phyloP scores from a whole-genome alignment of 306 rosid genomes.

The Arachis stenosperma region DNA sequence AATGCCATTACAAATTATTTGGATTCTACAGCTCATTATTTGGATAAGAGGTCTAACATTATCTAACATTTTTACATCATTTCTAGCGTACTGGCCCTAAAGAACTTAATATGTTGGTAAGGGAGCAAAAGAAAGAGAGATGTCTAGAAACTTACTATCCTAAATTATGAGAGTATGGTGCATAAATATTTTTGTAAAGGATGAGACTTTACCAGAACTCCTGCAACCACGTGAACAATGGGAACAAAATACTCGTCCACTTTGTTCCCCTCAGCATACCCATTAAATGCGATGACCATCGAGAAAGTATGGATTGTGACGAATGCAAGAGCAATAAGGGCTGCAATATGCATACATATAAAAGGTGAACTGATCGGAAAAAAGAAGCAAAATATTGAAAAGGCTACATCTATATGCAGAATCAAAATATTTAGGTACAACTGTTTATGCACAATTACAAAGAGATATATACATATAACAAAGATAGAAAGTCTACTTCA shows the following conservation, averaged over 20 bases:
- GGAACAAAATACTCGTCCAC: constrained; percentile 85
- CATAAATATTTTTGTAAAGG: constrained; percentile 33
- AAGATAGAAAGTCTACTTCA: constrained; percentile 11
- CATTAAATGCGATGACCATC: constrained; percentile 94
- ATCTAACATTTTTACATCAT: not conserved
- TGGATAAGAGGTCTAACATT: not conserved
- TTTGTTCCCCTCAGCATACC: constrained; percentile 80
- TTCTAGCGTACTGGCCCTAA: constrained; percentile 6
- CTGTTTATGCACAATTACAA: constrained; percentile 4
- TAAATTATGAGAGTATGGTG: not conserved
- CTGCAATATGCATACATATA: constrained; percentile 55
- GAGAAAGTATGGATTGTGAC: constrained; percentile 94
- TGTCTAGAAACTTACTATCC: not conserved
- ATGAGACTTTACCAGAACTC: constrained; percentile 68
- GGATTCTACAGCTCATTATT: constrained; percentile 12
- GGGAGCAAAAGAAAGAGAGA: constrained; percentile 1
- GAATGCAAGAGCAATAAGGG: constrained; percentile 85
- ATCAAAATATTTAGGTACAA: constrained; percentile 30
- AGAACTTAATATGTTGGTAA: constrained; percentile 8
- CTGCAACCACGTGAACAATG: constrained; percentile 71
- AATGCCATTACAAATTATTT: not conserved
- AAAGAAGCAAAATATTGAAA: constrained; percentile 29
- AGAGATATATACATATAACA: not conserved
- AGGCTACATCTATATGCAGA: not conserved
- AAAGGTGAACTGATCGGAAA: constrained; percentile 16